phyloP scores from a whole-genome alignment of 2,329 filamentous ascomycete genomes.

The Scedosporium aurantiacum region DNA sequence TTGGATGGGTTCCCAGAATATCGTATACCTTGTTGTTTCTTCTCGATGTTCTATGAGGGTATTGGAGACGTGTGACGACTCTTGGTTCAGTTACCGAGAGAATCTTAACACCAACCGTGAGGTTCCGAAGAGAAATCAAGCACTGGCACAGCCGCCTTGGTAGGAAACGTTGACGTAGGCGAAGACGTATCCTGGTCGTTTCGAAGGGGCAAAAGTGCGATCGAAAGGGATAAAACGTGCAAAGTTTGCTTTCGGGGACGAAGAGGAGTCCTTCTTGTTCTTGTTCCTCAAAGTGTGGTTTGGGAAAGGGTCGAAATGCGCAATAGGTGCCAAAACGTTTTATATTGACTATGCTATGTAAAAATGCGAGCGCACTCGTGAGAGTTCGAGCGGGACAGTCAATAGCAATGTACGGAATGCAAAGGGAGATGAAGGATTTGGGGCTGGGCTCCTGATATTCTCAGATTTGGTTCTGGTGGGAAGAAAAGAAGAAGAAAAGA shows the following conservation, averaged over 20 bases:
- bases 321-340: background rate
- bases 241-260: background rate
- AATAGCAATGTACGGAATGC: background rate
- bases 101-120: background rate
- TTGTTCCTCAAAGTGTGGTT: background rate
- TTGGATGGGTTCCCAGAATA: background rate
- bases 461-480: background rate
- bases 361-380: background rate
- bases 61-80: background rate
- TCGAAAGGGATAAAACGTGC: background rate
- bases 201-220: background rate
- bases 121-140: background rate
- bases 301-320: background rate
- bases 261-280: background rate
- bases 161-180: background rate
- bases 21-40: background rate
- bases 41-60: background rate
- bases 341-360: conserved; percentile 7
- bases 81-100: no score
- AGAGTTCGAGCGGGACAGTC: background rate
- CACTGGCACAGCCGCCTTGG: background rate
- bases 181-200: background rate
- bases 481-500: background rate
- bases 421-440: background rate
- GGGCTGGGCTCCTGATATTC: background rate